Percentiles rank a stretch among this genome's conserved stretches.
These are phyloP conservation scores for Lactarius hatsudake DNA, from an alignment of 768 basidiomycete species.

Conservation along the genomic window DNA sequence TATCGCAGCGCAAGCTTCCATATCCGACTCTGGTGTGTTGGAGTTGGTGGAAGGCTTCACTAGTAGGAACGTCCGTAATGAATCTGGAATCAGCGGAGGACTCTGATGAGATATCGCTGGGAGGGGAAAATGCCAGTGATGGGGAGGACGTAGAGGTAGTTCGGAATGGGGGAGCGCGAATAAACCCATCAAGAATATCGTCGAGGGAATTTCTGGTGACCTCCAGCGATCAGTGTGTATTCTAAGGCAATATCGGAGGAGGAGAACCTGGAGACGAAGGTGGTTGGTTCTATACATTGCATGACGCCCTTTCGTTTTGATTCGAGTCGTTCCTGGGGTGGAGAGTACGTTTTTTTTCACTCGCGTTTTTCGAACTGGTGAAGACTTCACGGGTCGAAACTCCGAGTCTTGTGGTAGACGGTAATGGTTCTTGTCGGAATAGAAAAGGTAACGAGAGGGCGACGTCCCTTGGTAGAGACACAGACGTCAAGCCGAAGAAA, in stretches of 20 bases:
- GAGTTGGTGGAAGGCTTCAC: conserved; percentile 9
- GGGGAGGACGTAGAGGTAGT: neutral
- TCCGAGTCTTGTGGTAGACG: neutral
- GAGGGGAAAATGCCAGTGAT: conserved; percentile 4
- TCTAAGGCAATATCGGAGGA: neutral
- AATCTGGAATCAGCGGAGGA: conserved; percentile 12
- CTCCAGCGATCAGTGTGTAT: neutral
- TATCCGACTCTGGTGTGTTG: conserved; percentile 8
- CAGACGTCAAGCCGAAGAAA: neutral
- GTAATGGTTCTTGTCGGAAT: neutral
- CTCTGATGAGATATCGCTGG: conserved; percentile 19
- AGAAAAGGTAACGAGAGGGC: neutral
- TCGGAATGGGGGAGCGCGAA: neutral
- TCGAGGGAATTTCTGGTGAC: conserved; percentile 4
- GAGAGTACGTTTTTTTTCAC: neutral
- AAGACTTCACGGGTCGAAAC: neutral
- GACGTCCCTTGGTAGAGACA: neutral
- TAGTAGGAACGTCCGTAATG: neutral
- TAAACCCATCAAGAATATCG: conserved; percentile 1
- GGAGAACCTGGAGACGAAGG: conserved; percentile 11
- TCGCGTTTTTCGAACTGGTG: neutral
- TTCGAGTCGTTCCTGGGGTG: neutral
- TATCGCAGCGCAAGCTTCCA: neutral
- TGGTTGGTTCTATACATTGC: neutral
- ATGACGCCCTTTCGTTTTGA: neutral